Base-by-base conservation (phyloP, 1,284 basidiomycete species). In the Cryptococcus sp. region DNA sequence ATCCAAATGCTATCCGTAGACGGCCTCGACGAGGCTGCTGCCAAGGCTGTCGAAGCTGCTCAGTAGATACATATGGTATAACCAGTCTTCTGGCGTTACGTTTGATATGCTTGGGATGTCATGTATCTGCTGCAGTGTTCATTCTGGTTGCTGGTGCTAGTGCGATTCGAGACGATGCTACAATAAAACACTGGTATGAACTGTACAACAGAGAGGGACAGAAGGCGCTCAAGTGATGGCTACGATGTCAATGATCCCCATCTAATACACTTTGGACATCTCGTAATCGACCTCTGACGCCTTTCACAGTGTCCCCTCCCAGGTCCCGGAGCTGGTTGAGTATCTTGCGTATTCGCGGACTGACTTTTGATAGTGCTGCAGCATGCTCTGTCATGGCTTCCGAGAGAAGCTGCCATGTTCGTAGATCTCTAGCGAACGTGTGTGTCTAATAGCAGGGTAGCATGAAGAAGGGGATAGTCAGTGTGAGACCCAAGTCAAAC, bases 41-140 rank as follows among this genome's bases (percentile, higher is more conserved):
- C 88, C 75, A 86, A 88, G 71, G 92, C 93, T 53, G 92, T 91
- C 57, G 82, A 89, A 79, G 79, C 90, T 55, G 71, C 88, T 85
- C 66, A 70, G 61, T 64, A 55, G 52, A 50, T 38, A 23, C 19
- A 30, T n/a, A 19, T n/a, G 11, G 48, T n/a, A 30, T 35, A 20
- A 35, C 48, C 16, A 10, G 27, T 20, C 13, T 35, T 15, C 19
- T 6, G 48, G 35, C 35, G n/a, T 40, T 39, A 52, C 43, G 30
- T 35, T 35, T 35, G 30, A 35, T 19, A 47, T 19, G 46, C 22
- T 19, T 16, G 22, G 46, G 27, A 47, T 47, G 22, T 47, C 27
- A 47, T 47, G 22, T 47, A 25, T 47, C 16, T 25, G 46, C 22
- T 35, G 46, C 27, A 25, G 46, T 47, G 46, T 47, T 23, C 22